A percentile compares a stretch with the other conserved stretches of the same genome.
phyloP scores from a whole-genome alignment of 2,329 filamentous ascomycete species.

The Aspergillus quadricinctus region DNA sequence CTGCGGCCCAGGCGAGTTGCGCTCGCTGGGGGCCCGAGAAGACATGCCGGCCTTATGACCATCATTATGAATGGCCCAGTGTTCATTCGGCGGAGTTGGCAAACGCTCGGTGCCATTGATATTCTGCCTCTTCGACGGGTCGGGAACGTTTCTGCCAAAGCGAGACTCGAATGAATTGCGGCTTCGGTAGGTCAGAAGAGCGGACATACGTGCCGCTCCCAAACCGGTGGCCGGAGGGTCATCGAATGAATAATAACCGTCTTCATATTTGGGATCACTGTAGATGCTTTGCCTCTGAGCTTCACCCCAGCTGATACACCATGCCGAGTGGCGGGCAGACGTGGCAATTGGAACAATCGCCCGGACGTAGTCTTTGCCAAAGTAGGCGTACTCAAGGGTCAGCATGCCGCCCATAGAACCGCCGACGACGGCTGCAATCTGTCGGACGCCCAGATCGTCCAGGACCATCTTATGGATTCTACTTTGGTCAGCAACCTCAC shows the following conservation, averaged over 20 bases:
- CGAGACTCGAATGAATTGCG: constrained; percentile 95
- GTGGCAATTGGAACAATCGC: constrained; percentile 54
- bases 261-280: constrained; percentile 95
- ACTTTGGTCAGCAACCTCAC: constrained; percentile 6
- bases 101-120: constrained; percentile 65
- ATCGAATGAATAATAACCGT: constrained; percentile 86
- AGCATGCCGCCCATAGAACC: constrained; percentile 59
- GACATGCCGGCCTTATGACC: constrained; percentile 63
- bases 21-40: constrained; percentile 43
- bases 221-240: constrained; percentile 84
- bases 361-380: constrained; percentile 59
- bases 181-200: constrained; percentile 90
- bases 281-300: constrained; percentile 70
- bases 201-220: constrained; percentile 93
- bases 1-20: constrained; percentile 24
- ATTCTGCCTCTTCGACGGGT: constrained; percentile 75
- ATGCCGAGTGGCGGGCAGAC: constrained; percentile 53
- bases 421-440: constrained; percentile 53
- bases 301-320: constrained; percentile 58
- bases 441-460: constrained; percentile 50
- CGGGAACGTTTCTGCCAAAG: constrained; percentile 88
- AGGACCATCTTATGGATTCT: constrained; percentile 53
- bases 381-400: constrained; percentile 61
- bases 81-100: constrained; percentile 61
- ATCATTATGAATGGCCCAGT: constrained; percentile 80